These are phyloP conservation scores for Hemileccinum impolitum DNA, from an alignment of 768 basidiomycete genomes.

Conservation along the genomic window DNA sequence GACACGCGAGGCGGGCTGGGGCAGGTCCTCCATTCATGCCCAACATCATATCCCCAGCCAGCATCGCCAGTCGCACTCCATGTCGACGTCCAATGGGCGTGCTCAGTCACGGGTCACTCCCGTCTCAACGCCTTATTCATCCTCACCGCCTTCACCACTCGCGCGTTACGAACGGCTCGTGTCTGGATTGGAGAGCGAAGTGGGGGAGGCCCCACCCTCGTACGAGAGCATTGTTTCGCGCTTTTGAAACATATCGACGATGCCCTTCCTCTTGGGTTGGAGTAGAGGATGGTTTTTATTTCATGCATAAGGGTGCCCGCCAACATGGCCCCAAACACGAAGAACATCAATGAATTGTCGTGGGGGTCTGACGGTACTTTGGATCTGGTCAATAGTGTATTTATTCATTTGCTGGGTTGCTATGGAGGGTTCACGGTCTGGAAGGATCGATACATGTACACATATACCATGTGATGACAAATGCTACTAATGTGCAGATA, in stretches of 20 bases:
- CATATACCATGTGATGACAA: not conserved
- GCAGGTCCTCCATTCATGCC: not conserved
- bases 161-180: conserved; percentile 77
- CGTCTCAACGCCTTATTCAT: conserved; percentile 3
- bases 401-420: not conserved
- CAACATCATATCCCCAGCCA: not conserved
- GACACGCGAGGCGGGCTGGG: not conserved
- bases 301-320: not conserved
- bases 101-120: not conserved
- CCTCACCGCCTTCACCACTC: conserved; percentile 21
- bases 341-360: too few species aligned
- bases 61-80: not conserved
- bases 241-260: not conserved
- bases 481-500: not conserved
- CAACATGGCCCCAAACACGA: too few species aligned
- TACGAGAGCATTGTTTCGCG: conserved; percentile 26
- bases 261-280: not conserved
- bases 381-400: not conserved
- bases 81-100: not conserved
- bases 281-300: not conserved
- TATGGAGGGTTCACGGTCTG: too few species aligned
- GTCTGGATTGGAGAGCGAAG: conserved; percentile 79
- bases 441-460: not conserved
- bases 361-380: not conserved
- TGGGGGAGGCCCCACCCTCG: conserved; percentile 81